Evolutionary conservation across 2,329 filamentous ascomycete species (phyloP).

Genomic region (Ascochyta pisi): DNA sequence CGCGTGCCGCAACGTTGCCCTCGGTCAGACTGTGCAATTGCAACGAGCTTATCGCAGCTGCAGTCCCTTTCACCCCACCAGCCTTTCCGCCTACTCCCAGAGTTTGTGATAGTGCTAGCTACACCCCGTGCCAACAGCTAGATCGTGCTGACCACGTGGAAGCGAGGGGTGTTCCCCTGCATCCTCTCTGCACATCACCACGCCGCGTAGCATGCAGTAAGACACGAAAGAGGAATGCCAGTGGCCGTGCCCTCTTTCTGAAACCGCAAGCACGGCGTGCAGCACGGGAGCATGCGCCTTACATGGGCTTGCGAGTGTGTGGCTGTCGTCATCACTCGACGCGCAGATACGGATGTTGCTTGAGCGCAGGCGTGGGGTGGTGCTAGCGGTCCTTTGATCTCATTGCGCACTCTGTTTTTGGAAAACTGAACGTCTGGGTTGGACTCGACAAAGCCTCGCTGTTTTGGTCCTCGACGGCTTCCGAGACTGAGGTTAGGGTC

Average conservation of each 20-base stretch:
- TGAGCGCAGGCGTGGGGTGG: too few relatives aligned
- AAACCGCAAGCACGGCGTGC: constrained; percentile 1
- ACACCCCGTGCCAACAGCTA: not conserved
- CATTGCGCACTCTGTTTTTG: not conserved
- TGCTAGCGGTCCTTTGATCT: too few relatives aligned
- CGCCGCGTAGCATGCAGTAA: constrained; percentile 2
- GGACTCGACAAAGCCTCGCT: not conserved
- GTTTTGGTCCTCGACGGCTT: not conserved
- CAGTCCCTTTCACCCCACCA: too few relatives aligned
- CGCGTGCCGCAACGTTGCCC: not conserved
- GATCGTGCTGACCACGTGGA: constrained; percentile 20
- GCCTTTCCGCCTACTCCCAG: not conserved
- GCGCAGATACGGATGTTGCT: too few relatives aligned
- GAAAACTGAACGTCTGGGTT: not conserved
- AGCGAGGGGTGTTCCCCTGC: constrained; percentile 14
- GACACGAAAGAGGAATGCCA: constrained; percentile 4
- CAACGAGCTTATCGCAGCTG: too few relatives aligned
- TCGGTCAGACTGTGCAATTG: not conserved
- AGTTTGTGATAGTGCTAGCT: too few relatives aligned
- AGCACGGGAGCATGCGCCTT: constrained; percentile 1
- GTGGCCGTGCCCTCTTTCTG: constrained; percentile 6
- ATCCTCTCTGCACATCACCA: constrained; percentile 10
- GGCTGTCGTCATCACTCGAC: not conserved
- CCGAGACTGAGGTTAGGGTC: not conserved
- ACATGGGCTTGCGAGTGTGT: not conserved